Conservation (phyloP, 192 early-diverging fungal species). For the Helicostylum pulchrum region DNA sequence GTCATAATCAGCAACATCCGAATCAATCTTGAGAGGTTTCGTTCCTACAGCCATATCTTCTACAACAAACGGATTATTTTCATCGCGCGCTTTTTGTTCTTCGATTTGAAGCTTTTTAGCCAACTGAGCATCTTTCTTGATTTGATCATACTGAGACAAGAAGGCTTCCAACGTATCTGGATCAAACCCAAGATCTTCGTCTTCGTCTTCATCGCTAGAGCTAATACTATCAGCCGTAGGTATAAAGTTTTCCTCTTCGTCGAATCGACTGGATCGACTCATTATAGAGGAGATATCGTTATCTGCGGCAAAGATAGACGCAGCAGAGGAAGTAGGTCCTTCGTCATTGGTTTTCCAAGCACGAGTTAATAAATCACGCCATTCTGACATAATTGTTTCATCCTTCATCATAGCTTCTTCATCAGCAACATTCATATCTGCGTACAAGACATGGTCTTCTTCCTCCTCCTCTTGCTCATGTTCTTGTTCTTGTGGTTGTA, state of each 20-base stretch:
- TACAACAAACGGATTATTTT: conserved; percentile 22
- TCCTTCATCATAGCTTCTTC: conserved; percentile 29
- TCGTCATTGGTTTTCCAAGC: conserved; percentile 23
- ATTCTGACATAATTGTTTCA: conserved; percentile 30
- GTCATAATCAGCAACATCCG: too few relatives aligned
- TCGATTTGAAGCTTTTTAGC: conserved; percentile 19
- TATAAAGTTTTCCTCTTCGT: conserved; percentile 17
- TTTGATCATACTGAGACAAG: conserved; percentile 17
- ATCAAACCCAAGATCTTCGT: conserved; percentile 21
- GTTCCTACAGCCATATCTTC: neutral
- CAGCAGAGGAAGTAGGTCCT: neutral
- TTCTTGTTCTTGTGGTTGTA: neutral
- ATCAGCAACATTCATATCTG: too few relatives aligned
- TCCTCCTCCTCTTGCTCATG: conserved; percentile 8
- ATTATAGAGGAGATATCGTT: conserved; percentile 16
- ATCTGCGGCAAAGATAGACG: conserved; percentile 1
- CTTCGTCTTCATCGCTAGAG: conserved; percentile 19
- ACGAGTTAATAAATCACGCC: conserved; percentile 30
- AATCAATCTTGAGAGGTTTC: too few relatives aligned
- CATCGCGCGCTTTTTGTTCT: conserved; percentile 17
- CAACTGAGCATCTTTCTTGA: conserved; percentile 20
- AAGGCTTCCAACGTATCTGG: conserved; percentile 11
- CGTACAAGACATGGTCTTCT: conserved; percentile 12
- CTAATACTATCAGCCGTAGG: neutral
- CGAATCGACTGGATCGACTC: conserved; percentile 26